phyloP scores from a whole-genome alignment of 1,284 basidiomycete genomes.

The Takashimella tepidaria region DNA sequence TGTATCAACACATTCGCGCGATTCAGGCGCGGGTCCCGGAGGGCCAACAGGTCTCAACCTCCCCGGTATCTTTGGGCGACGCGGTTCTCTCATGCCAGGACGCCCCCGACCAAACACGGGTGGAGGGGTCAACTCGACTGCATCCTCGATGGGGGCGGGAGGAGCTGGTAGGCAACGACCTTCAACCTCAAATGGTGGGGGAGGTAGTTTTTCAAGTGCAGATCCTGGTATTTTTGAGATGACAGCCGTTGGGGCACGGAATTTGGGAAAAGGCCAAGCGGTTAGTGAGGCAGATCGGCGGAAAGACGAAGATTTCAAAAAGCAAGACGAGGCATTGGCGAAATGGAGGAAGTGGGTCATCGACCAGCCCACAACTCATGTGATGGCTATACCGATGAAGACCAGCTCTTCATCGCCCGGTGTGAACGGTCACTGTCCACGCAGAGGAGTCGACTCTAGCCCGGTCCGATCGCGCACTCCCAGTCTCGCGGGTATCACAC shows the following conservation, averaged over 20 bases:
- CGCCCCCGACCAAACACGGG: conserved; percentile 2
- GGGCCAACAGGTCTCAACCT: conserved; percentile 1
- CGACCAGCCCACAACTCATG: conserved; percentile 24
- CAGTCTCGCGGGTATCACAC: background rate
- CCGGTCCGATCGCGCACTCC: background rate
- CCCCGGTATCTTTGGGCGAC: conserved; percentile 5
- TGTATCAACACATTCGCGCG: background rate
- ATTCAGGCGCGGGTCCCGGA: background rate
- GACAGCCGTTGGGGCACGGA: conserved; percentile 7
- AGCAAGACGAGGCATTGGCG: conserved; percentile 35
- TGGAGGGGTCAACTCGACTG: background rate
- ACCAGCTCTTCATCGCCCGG: background rate
- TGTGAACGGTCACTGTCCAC: background rate
- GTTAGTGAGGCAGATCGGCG: conserved; percentile 11
- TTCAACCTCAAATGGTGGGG: no score
- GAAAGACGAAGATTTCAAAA: conserved; percentile 12
- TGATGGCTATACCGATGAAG: conserved; percentile 5
- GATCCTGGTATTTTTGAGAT: no score
- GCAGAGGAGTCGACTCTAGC: background rate
- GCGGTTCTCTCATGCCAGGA: background rate
- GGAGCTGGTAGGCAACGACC: no score
- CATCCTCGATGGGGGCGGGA: no score
- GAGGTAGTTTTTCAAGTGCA: no score
- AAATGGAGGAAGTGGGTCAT: conserved; percentile 44
- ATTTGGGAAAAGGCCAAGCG: conserved; percentile 6